A percentile compares a stretch with the other conserved stretches of the same genome.
Evolutionary conservation across 495 filamentous ascomycete genomes (phyloP).

Genomic region (Penicillium goetzii): DNA sequence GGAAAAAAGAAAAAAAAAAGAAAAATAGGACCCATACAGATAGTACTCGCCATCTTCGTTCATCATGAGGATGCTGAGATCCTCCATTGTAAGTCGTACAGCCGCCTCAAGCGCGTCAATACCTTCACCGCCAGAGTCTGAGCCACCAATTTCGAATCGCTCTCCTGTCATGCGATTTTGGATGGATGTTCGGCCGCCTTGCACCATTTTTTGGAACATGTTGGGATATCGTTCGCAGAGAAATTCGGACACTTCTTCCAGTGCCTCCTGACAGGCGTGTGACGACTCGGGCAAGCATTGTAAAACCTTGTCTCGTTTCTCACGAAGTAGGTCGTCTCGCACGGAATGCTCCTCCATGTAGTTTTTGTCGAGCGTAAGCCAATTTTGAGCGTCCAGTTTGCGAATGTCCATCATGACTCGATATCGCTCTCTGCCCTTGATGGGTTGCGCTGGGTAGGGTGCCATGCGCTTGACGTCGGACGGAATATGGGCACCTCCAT

Average conservation of each 20-base stretch:
- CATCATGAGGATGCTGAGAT: slow-evolving; percentile 58
- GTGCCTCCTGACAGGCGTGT: slow-evolving; percentile 53
- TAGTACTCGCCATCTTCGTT: slow-evolving; percentile 54
- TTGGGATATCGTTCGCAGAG: slow-evolving; percentile 52
- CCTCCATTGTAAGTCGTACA: slow-evolving; percentile 61
- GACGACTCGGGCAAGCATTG: slow-evolving; percentile 55
- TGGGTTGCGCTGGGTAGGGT: slow-evolving; percentile 50
- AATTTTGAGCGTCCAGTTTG: slow-evolving; percentile 54
- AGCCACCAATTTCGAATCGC: slow-evolving; percentile 42
- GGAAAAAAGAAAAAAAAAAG: not conserved
- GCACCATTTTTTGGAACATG: slow-evolving; percentile 45
- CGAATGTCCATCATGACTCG: slow-evolving; percentile 60
- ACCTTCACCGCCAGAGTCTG: slow-evolving; percentile 29
- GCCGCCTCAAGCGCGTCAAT: slow-evolving; percentile 58
- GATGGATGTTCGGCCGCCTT: slow-evolving; percentile 38
- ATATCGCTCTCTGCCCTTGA: slow-evolving; percentile 49
- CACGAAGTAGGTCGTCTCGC: slow-evolving; percentile 45
- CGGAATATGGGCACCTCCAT: slow-evolving; percentile 18
- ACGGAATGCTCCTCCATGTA: slow-evolving; percentile 55
- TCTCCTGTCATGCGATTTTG: slow-evolving; percentile 56
- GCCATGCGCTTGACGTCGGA: slow-evolving; percentile 44
- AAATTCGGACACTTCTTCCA: slow-evolving; percentile 56
- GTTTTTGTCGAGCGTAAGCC: slow-evolving; percentile 58
- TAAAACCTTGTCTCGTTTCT: slow-evolving; percentile 48
- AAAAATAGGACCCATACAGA: slow-evolving; percentile 42